Evolutionary conservation across 1,139 yeast species (phyloP).

Genomic region (Protomyces macrosporus): DNA sequence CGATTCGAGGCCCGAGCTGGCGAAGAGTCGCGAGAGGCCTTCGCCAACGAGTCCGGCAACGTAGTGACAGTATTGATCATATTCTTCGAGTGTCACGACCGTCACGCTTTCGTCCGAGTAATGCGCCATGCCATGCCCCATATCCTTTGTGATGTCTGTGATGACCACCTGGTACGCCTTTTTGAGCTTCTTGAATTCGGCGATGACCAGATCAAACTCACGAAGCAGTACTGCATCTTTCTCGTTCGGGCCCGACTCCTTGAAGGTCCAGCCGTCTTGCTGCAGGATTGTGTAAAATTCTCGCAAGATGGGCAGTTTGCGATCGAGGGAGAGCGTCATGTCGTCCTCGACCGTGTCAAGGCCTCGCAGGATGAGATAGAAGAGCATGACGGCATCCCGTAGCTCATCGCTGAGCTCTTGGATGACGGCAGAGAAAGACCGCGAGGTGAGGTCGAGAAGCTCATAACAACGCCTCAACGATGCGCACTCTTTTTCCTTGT

Average conservation of each 20-base stretch:
- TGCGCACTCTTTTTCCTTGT: slow-evolving; percentile 44
- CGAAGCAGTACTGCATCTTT: slow-evolving; percentile 73
- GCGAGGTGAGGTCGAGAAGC: slow-evolving; percentile 63
- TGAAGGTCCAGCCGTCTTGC: slow-evolving; percentile 70
- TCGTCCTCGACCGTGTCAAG: slow-evolving; percentile 97
- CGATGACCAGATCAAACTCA: slow-evolving; percentile 63
- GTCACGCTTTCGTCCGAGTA: slow-evolving; percentile 72
- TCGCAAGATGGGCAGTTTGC: slow-evolving; percentile 71
- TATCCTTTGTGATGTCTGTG: slow-evolving; percentile 65
- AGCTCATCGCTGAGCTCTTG: slow-evolving; percentile 86
- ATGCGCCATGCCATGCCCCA: slow-evolving; percentile 99
- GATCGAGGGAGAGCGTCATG: slow-evolving; percentile 68
- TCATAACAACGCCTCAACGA: slow-evolving; percentile 62
- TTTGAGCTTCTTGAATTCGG: slow-evolving; percentile 66
- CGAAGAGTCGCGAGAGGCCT: slow-evolving; percentile 78
- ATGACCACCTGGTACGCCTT: slow-evolving; percentile 75
- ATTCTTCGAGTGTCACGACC: slow-evolving; percentile 69
- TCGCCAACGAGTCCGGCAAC: slow-evolving; percentile 98
- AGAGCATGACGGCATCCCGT: slow-evolving; percentile 72
- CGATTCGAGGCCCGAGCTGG: slow-evolving; percentile 52
- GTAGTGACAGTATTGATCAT: slow-evolving; percentile 86
- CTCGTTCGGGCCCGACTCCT: slow-evolving; percentile 66
- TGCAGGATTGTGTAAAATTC: slow-evolving; percentile 59
- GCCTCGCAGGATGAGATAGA: slow-evolving; percentile 81
- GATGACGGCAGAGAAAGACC: slow-evolving; percentile 91